These are phyloP conservation scores for Rhamnella rubrinervis DNA, from an alignment of 331 rosid genomes.

Conservation along the genomic window DNA sequence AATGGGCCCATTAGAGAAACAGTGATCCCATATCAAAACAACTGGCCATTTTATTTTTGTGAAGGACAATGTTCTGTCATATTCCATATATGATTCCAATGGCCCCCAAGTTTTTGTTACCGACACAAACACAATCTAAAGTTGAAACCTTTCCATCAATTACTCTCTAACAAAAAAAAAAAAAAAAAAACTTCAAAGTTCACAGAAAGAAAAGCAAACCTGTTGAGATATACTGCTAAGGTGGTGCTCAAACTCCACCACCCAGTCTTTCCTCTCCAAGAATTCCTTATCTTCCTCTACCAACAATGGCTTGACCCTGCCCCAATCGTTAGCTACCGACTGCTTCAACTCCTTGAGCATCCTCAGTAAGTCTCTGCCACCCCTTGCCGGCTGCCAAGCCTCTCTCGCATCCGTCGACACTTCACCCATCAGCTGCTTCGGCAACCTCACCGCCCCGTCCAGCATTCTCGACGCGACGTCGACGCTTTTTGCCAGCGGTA, in stretches of 20 bases:
- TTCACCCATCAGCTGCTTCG: slow-evolving; percentile 27
- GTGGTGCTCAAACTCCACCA: slow-evolving; percentile 42
- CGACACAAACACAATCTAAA: too few species aligned
- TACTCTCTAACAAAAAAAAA: too few species aligned
- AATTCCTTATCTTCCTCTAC: slow-evolving; percentile 51
- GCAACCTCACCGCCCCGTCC: slow-evolving; percentile 40
- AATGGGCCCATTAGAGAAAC: background rate
- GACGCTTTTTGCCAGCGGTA: slow-evolving; percentile 28
- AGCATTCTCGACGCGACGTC: slow-evolving; percentile 42
- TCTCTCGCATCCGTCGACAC: slow-evolving; percentile 21
- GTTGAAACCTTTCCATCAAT: background rate
- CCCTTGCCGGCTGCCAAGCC: slow-evolving; percentile 33
- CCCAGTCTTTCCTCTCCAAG: slow-evolving; percentile 39
- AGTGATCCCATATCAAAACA: background rate
- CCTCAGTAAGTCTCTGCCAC: slow-evolving; percentile 46
- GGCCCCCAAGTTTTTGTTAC: background rate
- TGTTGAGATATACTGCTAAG: slow-evolving; percentile 45
- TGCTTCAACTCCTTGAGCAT: slow-evolving; percentile 46
- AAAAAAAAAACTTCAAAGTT: background rate
- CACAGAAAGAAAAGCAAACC: slow-evolving; percentile 20
- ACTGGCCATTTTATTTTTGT: background rate
- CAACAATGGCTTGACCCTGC: slow-evolving; percentile 44
- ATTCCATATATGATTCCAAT: background rate
- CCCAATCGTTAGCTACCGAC: slow-evolving; percentile 48
- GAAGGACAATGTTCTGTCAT: background rate